A percentile compares a stretch with the other conserved stretches of the same genome.
Evolutionary conservation across 306 rosid species (phyloP).

Genomic region (Prunus persica): DNA sequence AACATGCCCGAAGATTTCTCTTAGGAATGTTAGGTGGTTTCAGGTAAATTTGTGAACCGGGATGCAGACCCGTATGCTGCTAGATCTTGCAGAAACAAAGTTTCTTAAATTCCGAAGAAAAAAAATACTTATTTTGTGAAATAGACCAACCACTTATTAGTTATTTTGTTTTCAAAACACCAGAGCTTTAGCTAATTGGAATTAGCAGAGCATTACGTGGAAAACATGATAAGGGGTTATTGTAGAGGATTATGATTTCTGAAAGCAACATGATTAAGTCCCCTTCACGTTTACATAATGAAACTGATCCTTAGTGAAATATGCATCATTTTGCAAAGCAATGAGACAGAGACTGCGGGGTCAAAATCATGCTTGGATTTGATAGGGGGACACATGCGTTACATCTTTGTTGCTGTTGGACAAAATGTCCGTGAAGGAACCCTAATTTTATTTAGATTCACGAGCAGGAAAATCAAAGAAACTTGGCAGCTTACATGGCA

Average conservation of each 20-base stretch:
- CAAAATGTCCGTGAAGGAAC: not conserved
- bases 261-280: not conserved
- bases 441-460: slow-evolving; percentile 1
- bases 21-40: slow-evolving; percentile 23
- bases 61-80: not conserved
- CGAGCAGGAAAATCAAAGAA: not conserved
- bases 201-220: slow-evolving; percentile 15
- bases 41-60: not conserved
- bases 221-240: slow-evolving; percentile 6
- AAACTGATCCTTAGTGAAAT: not conserved
- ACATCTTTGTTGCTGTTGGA: not conserved
- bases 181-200: not conserved
- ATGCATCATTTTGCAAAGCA: not conserved
- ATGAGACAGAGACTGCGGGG: not conserved
- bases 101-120: not conserved
- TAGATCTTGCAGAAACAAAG: slow-evolving; percentile 8
- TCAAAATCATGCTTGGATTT: not conserved
- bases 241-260: not conserved
- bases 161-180: not conserved
- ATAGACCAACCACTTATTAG: not conserved
- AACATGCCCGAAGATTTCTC: slow-evolving; percentile 65
- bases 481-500: not conserved
- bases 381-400: no score
- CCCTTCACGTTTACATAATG: slow-evolving; percentile 15
- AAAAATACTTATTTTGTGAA: not conserved